Conservation (phyloP, 2,329 filamentous ascomycete genomes). For the Sporothrix luriei region DNA sequence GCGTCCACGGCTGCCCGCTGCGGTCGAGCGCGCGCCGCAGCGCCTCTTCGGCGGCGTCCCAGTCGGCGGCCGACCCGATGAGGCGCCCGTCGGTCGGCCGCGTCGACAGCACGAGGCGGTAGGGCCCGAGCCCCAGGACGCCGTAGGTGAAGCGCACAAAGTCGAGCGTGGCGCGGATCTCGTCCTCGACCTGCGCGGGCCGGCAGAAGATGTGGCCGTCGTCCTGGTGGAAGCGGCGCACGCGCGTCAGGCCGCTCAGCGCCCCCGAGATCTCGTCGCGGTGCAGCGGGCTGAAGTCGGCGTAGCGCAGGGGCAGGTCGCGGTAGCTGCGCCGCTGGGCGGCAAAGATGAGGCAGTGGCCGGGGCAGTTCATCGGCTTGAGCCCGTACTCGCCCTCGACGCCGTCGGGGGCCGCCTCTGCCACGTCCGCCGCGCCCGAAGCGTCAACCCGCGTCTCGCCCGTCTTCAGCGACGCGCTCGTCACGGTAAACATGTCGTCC, state of each 20-base stretch:
- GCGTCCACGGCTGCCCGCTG: conserved; percentile 67
- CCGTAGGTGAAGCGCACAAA: conserved; percentile 74
- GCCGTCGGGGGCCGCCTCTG: not conserved
- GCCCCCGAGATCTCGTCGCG: conserved; percentile 94
- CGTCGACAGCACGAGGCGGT: conserved; percentile 77
- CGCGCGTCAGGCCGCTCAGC: conserved; percentile 84
- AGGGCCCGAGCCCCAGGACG: conserved; percentile 70
- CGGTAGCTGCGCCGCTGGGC: conserved; percentile 83
- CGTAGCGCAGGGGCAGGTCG: conserved; percentile 87
- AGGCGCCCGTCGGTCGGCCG: conserved; percentile 69
- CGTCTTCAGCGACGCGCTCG: conserved; percentile 53
- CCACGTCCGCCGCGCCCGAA: not conserved
- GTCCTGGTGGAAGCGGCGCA: conserved; percentile 93
- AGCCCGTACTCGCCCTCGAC: conserved; percentile 71
- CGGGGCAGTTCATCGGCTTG: conserved; percentile 97
- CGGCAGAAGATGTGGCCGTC: conserved; percentile 89
- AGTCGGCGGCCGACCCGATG: conserved; percentile 72
- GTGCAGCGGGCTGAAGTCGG: conserved; percentile 94
- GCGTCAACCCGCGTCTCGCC: conserved; percentile 44
- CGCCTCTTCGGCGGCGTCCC: conserved; percentile 68
- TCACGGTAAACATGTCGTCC: conserved; percentile 88
- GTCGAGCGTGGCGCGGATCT: conserved; percentile 72
- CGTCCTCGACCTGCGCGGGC: conserved; percentile 70
- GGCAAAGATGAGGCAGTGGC: conserved; percentile 85
- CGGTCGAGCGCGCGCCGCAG: conserved; percentile 64